Evolutionary conservation across 139 green algal genomes (phyloP), one percentile per base, ranked within the genome.

Genomic region (Volvox africanus): DNA sequence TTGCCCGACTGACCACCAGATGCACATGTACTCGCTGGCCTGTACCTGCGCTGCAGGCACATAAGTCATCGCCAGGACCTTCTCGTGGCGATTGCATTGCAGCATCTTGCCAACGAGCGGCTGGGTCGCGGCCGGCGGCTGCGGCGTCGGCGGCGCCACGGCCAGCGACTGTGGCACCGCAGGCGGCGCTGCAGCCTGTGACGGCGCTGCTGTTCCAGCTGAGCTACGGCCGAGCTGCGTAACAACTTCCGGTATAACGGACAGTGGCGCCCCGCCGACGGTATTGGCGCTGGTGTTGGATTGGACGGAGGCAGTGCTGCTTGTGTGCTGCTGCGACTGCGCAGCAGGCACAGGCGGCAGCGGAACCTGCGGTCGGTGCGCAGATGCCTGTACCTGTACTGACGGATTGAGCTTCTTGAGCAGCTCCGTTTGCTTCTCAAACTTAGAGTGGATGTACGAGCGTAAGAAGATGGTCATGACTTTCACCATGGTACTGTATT

Each of bases 1-100:
- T 50, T 83, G 30, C 13, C 88, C 84, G 14, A 88, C 61, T 1
- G 89, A 80, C 93, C 93, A 95, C 93, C 93, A 94, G 28, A 93
- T 37, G 77, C 86, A 92, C 30, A 81, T 77, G 20, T 76, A 69
- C 2, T 78, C 80, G 30, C 81, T 69, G n/a, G 37, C 30, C 37
- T 65, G 75, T 30, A 69, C 13, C 30, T 82, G 77, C 21, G n/a
- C 1, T 0, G 55, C 24, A 1, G 89, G 86, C 81, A 94, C 77
- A 62, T 86, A 92, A 20, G 80, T 73, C 19, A 93, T 37, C 26
- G 85, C 67, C 22, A 86, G 62, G 26, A 95, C 82, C 14, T 37
- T 67, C n/a, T 93, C 91, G 55, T 93, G 91, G 37, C 75, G 87
- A 62, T 87, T 83, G 36, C 32, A 16, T 9, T 76, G 55, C 61